These are phyloP conservation scores for Metschnikowia reukaufii DNA, from an alignment of 805 yeast species.

Conservation along the genomic window DNA sequence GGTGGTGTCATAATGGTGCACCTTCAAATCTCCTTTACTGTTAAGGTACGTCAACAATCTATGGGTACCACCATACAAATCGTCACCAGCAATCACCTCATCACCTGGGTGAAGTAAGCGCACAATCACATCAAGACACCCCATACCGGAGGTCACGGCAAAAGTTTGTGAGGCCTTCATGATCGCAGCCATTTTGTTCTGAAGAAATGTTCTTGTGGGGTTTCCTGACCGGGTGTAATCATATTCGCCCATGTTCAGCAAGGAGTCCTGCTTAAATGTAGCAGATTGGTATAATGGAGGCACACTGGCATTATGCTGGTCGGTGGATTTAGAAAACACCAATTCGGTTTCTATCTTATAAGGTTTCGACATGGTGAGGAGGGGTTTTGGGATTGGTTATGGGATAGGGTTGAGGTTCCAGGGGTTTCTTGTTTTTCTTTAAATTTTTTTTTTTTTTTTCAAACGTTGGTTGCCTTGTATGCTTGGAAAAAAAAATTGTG, in stretches of 20 bases:
- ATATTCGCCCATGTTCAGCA: conserved; percentile 68
- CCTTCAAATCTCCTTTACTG: conserved; percentile 61
- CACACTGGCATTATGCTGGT: conserved; percentile 74
- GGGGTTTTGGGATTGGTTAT: not conserved
- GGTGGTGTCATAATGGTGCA: conserved; percentile 82
- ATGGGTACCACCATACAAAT: conserved; percentile 91
- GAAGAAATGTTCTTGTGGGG: conserved; percentile 84
- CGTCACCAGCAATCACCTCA: conserved; percentile 92
- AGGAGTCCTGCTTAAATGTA: conserved; percentile 81
- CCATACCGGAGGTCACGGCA: conserved; percentile 92
- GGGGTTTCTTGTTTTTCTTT: not conserved
- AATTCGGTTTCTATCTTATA: conserved; percentile 69
- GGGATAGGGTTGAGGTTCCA: not conserved
- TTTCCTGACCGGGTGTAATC: conserved; percentile 90
- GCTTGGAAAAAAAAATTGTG: not conserved
- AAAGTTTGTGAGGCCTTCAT: conserved; percentile 76
- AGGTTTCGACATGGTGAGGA: conserved; percentile 25
- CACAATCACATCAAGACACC: conserved; percentile 82
- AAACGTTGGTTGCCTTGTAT: not conserved
- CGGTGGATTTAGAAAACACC: conserved; percentile 58
- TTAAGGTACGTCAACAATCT: conserved; percentile 74
- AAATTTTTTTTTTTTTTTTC: too few relatives aligned
- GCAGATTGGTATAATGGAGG: conserved; percentile 93
- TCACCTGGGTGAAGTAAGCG: conserved; percentile 78
- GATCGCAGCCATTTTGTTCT: conserved; percentile 71